Conservation (phyloP, 176 grass and related monocot genomes). For the Triticum dicoccoides region DNA sequence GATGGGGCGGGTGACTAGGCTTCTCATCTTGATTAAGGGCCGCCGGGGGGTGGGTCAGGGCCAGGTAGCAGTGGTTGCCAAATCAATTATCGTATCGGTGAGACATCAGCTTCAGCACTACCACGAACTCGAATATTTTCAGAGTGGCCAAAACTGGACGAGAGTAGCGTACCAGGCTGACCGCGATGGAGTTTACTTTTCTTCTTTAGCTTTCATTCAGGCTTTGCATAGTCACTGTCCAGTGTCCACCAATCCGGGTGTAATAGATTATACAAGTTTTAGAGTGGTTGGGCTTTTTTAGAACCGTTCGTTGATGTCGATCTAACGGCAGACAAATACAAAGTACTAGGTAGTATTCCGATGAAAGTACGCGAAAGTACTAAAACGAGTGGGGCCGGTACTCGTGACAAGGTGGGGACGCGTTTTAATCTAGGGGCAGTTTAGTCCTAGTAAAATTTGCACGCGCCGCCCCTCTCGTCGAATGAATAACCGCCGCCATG, state of each 20-base stretch:
- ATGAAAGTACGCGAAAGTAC: too few relatives aligned
- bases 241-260: not conserved
- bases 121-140: not conserved
- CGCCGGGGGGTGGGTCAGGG: not conserved
- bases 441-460: too few relatives aligned
- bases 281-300: too few relatives aligned
- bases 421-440: too few relatives aligned
- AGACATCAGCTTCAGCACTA: conserved; percentile 29
- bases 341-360: too few relatives aligned
- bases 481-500: too few relatives aligned
- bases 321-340: too few relatives aligned
- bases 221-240: conserved; percentile 1
- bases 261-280: not conserved
- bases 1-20: not conserved
- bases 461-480: too few relatives aligned
- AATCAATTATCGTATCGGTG: conserved; percentile 43
- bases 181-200: not conserved
- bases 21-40: not conserved
- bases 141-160: not conserved
- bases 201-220: not conserved
- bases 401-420: too few relatives aligned
- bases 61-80: conserved; percentile 26
- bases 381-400: too few relatives aligned
- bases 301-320: too few relatives aligned
- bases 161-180: not conserved